Base-by-base conservation (phyloP, 805 yeast genomes). In the Debaryomyces tyrocola region DNA sequence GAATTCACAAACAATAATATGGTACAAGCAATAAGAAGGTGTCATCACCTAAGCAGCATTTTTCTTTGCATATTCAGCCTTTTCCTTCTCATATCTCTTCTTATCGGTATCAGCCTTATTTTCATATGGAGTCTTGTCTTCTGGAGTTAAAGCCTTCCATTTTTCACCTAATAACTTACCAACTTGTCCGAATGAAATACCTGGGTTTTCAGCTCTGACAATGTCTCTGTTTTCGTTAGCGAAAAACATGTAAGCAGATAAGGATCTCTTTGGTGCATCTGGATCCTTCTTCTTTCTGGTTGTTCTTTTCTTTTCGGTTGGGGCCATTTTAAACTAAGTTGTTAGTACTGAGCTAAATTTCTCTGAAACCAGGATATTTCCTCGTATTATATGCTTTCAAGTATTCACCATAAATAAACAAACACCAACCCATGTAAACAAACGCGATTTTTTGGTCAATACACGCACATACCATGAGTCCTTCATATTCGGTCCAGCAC, bases 221-320 rank as follows among this genome's bases (percentile, higher is more conserved):
- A 83, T 82, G 73, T 92, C 97, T 80, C 99, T 91, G 81, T 88
- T 87, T 66, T 90, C 97, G 69, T 90, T 90, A 60, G 99, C 98
- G 66, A 91, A 94, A 83, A 89, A 92, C 98, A 94, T 91, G 84
- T 92, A 94, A 41, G 98, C 97, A 50, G 97, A 90, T 68, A 94
- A 77, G 20, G 97, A 90, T 75, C 98, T 89, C 89, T 94, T 94
- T 71, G 99, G 99, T 56, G 99, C 99, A 73, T 92, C 91, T 77
- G 99, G 96, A 72, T 89, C 96, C 77, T 73, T 73, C 75, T 73
- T 73, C 63, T 73, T 73, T 70, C 78, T 73, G 47, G 72, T 59
- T 45, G 73, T 48, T 56, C 67, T 73, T 64, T 69, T 73, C 58
- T 65, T 73, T 59, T 73, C 78, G 50, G 73, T 43, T 7, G 46